Percentiles rank a stretch among this genome's conserved stretches.
Evolutionary conservation across 2,329 filamentous ascomycete species (phyloP).

Genomic region (Clonostachys chloroleuca): DNA sequence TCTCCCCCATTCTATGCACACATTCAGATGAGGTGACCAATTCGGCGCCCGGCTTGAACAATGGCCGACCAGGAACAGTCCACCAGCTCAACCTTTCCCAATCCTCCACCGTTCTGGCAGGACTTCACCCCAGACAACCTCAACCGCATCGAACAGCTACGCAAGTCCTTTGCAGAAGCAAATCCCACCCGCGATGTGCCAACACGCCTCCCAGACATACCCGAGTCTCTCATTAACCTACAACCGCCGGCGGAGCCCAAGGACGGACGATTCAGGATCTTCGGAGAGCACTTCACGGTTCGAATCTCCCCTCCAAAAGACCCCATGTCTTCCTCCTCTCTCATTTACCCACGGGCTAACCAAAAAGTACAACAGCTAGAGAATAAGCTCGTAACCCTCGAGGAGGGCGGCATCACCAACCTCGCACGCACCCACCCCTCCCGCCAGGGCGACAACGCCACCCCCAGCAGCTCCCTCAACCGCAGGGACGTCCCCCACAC

Average conservation of each 20-base stretch:
- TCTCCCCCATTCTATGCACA: too few species aligned
- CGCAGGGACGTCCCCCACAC: conserved; percentile 50
- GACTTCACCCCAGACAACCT: conserved; percentile 78
- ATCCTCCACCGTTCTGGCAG: conserved; percentile 86
- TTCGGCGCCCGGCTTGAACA: not conserved
- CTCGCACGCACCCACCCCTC: conserved; percentile 49
- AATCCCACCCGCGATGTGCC: conserved; percentile 14
- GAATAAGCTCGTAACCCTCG: conserved; percentile 61
- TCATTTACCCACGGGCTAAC: not conserved
- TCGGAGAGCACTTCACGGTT: conserved; percentile 62
- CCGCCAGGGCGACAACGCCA: conserved; percentile 56
- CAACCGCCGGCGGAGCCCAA: conserved; percentile 75
- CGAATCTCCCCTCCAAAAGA: not conserved
- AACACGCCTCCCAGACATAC: conserved; percentile 43
- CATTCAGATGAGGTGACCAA: not conserved
- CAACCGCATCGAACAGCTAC: conserved; percentile 43
- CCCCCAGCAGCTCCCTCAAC: conserved; percentile 39
- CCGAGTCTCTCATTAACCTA: conserved; percentile 69
- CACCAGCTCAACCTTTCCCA: conserved; percentile 69
- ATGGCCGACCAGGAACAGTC: conserved; percentile 56
- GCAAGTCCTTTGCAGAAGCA: conserved; percentile 27
- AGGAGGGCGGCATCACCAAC: conserved; percentile 66
- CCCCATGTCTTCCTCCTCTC: not conserved
- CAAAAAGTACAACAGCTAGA: conserved; percentile 36
- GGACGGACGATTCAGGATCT: conserved; percentile 68